Base-by-base conservation (phyloP, 805 yeast species). In the Nakazawaea siamensis region DNA sequence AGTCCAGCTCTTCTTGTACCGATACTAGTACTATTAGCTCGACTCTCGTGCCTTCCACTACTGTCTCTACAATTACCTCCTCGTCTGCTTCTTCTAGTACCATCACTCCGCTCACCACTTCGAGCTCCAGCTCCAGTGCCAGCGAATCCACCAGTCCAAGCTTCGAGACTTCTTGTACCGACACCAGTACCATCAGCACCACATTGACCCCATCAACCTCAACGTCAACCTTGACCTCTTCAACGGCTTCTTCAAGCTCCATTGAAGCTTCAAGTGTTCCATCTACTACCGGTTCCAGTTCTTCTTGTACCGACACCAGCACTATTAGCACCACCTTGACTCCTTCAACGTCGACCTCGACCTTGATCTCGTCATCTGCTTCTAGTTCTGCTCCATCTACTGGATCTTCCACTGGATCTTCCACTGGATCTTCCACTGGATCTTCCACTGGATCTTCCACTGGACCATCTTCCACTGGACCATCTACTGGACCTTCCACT, bases 31-130 rank as follows among this genome's bases (percentile, higher is more conserved):
- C 35, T 7, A 20, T 26, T 2, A 14, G 26, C 19, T 18, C 31
- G 3, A 33, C 31, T 10, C 13, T 14, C 10, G 14, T 13, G 6
- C n/a, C 14, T 6, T 13, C 27, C 6, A 24, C 14, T 8, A 12
- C n/a, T 20, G 23, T 20, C 10, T 8, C 23, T 20, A 8, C 23
- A 8, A 10, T 20, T 8, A 7, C 7, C 7, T 8, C 23, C 23
- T 20, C 23, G 13, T 27, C 29, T 27, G 15, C 18, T 27, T 27
- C 29, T 14, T 14, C 29, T 14, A 27, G 29, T 27, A 14, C 27
- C 23, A 8, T 17, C 15, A 20, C 23, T 4, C 15, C 29, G 24
- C 15, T 18, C 23, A 11, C 20, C 26, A 10, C 25, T 17, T 19
- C 30, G 4, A 27, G 35, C 17, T 20, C 31, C 4, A 26, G 13